These are phyloP conservation scores for Echites panduratus DNA, from an alignment of 257 asterid species.

Conservation along the genomic window DNA sequence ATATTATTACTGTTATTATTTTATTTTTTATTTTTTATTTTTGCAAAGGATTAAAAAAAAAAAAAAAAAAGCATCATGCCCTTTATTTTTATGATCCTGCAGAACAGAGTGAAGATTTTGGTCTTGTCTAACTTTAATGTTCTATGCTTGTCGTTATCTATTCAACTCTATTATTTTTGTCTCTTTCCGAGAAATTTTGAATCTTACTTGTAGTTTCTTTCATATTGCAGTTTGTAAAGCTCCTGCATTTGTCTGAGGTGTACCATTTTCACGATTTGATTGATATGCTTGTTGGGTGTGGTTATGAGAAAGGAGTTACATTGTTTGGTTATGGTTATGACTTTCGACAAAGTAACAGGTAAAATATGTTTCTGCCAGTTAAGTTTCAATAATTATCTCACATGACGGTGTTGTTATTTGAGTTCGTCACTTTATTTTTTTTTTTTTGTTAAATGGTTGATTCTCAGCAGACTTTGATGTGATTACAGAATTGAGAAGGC, in stretches of 20 bases:
- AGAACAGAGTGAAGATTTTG: neutral
- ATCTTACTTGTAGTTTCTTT: slow-evolving; percentile 9
- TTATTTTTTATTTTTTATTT: too few relatives aligned
- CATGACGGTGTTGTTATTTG: neutral
- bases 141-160: neutral
- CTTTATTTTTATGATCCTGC: neutral
- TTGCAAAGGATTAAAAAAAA: too few relatives aligned
- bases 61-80: neutral
- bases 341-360: slow-evolving; percentile 98
- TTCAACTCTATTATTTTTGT: neutral
- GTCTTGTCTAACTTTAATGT: neutral
- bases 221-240: slow-evolving; percentile 62
- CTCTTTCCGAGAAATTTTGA: neutral
- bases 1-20: neutral
- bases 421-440: slow-evolving; percentile 3
- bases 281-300: slow-evolving; percentile 93
- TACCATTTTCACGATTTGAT: slow-evolving; percentile 96
- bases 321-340: slow-evolving; percentile 92
- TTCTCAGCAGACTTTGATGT: slow-evolving; percentile 14
- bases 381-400: slow-evolving; percentile 12
- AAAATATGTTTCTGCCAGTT: slow-evolving; percentile 13
- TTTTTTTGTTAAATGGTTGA: neutral
- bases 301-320: slow-evolving; percentile 82
- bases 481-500: slow-evolving; percentile 62
- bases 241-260: slow-evolving; percentile 46